These are phyloP conservation scores for Basidiobolus meristosporus DNA, from an alignment of 371 early-diverging fungal species.

Conservation along the genomic window DNA sequence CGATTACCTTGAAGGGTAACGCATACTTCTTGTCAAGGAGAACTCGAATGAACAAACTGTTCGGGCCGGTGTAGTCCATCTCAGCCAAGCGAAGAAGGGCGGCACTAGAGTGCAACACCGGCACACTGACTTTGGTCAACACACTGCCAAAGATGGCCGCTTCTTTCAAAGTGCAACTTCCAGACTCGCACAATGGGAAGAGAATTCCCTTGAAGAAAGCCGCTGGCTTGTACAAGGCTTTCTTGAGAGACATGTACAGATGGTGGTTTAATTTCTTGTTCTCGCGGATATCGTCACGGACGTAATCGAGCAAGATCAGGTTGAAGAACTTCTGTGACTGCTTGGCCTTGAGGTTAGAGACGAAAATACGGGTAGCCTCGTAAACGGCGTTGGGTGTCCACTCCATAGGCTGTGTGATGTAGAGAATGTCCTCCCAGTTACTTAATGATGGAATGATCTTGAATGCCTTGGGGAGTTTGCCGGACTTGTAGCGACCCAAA, in stretches of 20 bases:
- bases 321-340: constrained; percentile 85
- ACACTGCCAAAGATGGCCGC: constrained; percentile 91
- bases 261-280: constrained; percentile 93
- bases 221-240: constrained; percentile 88
- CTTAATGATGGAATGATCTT: constrained; percentile 88
- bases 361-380: constrained; percentile 90
- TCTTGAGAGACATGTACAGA: constrained; percentile 87
- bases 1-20: constrained; percentile 89
- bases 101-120: constrained; percentile 88
- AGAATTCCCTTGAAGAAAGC: constrained; percentile 96
- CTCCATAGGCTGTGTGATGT: constrained; percentile 69
- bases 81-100: constrained; percentile 85
- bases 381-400: constrained; percentile 95
- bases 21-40: constrained; percentile 96
- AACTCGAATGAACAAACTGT: constrained; percentile 81
- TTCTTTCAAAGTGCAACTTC: constrained; percentile 88
- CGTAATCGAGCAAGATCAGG: constrained; percentile 70
- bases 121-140: constrained; percentile 79
- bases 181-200: constrained; percentile 88
- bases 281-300: constrained; percentile 84
- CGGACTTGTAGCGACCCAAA: constrained; percentile 83
- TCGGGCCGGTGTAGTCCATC: constrained; percentile 91
- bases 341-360: constrained; percentile 79
- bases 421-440: constrained; percentile 94
- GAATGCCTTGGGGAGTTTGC: constrained; percentile 94